Evolutionary conservation across 805 yeast species (phyloP).

Genomic region (Schizosaccharomyces cryophilus): DNA sequence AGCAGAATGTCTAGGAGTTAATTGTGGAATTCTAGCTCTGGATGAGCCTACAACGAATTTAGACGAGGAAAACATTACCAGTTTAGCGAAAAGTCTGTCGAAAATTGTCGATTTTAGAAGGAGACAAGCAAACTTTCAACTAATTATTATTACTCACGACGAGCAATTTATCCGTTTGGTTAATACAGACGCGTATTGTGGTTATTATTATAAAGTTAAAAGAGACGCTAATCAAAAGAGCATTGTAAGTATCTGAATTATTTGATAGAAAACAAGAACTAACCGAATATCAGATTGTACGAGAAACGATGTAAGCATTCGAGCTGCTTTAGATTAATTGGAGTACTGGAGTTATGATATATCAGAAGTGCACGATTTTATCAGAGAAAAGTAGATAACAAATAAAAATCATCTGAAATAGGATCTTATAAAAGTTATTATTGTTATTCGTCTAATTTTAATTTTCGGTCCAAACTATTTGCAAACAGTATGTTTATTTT

Average conservation of each 20-base stretch:
- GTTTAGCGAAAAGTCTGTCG: slow-evolving; percentile 59
- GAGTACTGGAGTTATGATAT: too few relatives aligned
- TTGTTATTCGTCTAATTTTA: too few relatives aligned
- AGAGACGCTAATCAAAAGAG: slow-evolving; percentile 68
- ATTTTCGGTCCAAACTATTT: too few relatives aligned
- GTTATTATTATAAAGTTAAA: slow-evolving; percentile 58
- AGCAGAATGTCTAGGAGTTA: slow-evolving; percentile 84
- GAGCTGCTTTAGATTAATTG: not conserved
- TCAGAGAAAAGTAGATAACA: too few relatives aligned
- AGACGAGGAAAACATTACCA: slow-evolving; percentile 69
- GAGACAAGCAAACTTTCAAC: slow-evolving; percentile 67
- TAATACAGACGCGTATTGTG: slow-evolving; percentile 66
- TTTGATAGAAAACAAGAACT: not conserved
- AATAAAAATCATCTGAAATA: too few relatives aligned
- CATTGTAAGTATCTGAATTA: slow-evolving; percentile 11
- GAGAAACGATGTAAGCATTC: not conserved
- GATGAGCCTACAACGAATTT: slow-evolving; percentile 96
- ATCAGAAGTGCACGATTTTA: too few relatives aligned
- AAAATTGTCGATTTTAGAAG: slow-evolving; percentile 51
- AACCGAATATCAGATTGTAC: not conserved
- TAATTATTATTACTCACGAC: slow-evolving; percentile 90
- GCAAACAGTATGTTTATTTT: too few relatives aligned
- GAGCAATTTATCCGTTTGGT: slow-evolving; percentile 68
- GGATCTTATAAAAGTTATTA: too few relatives aligned
- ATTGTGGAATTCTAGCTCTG: slow-evolving; percentile 84